phyloP scores from a whole-genome alignment of 371 early-diverging fungal species.

The Paraphysoderma sedebokerense region DNA sequence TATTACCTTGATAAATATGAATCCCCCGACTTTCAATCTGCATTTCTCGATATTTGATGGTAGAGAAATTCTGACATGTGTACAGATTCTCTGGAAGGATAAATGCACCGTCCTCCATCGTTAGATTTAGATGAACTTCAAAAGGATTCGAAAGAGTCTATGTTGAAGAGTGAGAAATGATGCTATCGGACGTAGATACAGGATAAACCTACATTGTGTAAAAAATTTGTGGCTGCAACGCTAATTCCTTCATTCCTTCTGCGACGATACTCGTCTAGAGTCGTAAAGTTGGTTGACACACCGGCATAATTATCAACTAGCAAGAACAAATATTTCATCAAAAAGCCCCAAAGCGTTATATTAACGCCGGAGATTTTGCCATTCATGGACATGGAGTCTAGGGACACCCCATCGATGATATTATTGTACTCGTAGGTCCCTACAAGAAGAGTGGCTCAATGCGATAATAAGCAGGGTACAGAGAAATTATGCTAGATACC shows the following conservation, averaged over 20 bases:
- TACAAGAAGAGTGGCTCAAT: conserved; percentile 44
- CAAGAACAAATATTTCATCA: conserved; percentile 50
- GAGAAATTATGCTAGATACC: conserved; percentile 22
- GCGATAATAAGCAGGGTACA: conserved; percentile 51
- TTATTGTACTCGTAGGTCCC: conserved; percentile 46
- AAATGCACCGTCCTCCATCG: conserved; percentile 35
- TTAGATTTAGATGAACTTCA: conserved; percentile 37
- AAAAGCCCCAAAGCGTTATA: conserved; percentile 46
- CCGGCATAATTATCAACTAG: conserved; percentile 66
- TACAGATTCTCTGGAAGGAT: conserved; percentile 58
- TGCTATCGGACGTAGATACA: not conserved
- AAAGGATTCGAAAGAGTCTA: conserved; percentile 39
- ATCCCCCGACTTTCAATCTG: conserved; percentile 46
- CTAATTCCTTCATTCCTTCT: conserved; percentile 16
- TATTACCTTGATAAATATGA: conserved; percentile 43
- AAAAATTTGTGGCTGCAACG: not conserved
- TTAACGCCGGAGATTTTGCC: conserved; percentile 43
- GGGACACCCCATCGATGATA: conserved; percentile 29
- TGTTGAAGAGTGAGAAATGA: not conserved
- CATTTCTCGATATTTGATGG: conserved; percentile 38
- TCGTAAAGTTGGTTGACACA: conserved; percentile 40
- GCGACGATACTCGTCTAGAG: conserved; percentile 52
- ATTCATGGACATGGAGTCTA: conserved; percentile 42
- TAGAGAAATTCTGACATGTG: conserved; percentile 27
- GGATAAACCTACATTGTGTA: not conserved